Evolutionary conservation across 495 filamentous ascomycete genomes (phyloP).

Genomic region (Lasiosphaeris hirsuta): DNA sequence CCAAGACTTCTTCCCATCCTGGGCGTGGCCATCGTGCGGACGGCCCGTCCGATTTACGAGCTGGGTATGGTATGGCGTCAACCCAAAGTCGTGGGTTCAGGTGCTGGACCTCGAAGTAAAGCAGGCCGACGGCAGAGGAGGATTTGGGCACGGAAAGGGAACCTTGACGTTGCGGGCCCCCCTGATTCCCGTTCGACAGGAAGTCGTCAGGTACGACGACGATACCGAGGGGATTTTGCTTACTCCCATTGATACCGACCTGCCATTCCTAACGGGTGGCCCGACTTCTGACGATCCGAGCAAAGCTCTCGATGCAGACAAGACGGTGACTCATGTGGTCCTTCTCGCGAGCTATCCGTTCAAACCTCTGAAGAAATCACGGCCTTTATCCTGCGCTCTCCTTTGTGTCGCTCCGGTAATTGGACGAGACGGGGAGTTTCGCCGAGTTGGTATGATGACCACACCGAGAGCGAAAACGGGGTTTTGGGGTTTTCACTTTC

Average conservation of each 20-base stretch:
- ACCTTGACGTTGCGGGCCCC: conserved; percentile 1
- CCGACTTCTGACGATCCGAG: neutral
- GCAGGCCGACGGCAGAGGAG: neutral
- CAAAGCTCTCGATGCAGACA: too few species aligned
- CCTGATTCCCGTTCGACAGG: conserved; percentile 2
- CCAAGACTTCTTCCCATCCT: conserved; percentile 3
- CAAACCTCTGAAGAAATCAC: neutral
- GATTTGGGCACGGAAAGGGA: conserved; percentile 2
- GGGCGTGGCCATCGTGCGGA: conserved; percentile 8
- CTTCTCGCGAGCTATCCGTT: conserved; percentile 5
- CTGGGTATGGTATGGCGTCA: conserved; percentile 7
- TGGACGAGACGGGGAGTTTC: neutral
- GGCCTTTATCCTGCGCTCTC: conserved; percentile 6
- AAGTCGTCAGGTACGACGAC: conserved; percentile 1
- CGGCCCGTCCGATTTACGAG: conserved; percentile 4
- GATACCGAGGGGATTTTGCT: neutral
- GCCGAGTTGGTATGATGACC: neutral
- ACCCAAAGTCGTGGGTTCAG: conserved; percentile 2
- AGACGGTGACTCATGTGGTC: neutral
- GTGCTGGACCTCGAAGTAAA: conserved; percentile 4
- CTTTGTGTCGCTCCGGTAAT: neutral
- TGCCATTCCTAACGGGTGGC: neutral
- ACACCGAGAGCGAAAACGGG: neutral
- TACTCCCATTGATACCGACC: neutral
- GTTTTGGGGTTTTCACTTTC: conserved; percentile 3